phyloP scores from a whole-genome alignment of 1,139 yeast genomes.

The Hansenula sp. region DNA sequence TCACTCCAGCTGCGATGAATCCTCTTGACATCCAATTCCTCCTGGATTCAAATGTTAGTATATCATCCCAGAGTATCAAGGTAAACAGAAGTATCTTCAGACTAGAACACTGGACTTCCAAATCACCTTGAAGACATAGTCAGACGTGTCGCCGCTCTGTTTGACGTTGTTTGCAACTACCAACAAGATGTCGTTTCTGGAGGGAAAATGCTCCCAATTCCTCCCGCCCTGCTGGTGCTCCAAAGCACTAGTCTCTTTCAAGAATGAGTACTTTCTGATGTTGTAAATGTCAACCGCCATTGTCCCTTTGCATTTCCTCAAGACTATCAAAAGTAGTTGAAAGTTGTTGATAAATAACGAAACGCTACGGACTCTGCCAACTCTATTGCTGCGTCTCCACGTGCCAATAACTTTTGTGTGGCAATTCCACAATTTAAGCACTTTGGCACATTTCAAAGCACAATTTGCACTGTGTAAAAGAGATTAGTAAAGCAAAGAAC shows the following conservation, averaged over 20 bases:
- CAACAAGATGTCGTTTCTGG: constrained; percentile 15
- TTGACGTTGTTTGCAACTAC: neutral
- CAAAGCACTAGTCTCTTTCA: constrained; percentile 3
- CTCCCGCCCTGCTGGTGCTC: too few species aligned
- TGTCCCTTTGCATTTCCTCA: too few species aligned
- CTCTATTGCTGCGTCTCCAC: neutral
- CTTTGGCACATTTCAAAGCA: too few species aligned
- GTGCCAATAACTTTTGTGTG: neutral
- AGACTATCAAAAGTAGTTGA: too few species aligned
- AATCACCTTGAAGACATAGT: constrained; percentile 9
- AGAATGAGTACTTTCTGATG: constrained; percentile 19
- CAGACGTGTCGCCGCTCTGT: neutral
- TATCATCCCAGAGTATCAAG: too few species aligned
- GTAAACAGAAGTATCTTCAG: neutral
- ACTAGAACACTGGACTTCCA: constrained; percentile 18
- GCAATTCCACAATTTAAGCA: too few species aligned
- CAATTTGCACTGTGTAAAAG: neutral
- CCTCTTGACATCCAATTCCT: constrained; percentile 4
- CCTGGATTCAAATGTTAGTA: constrained; percentile 3
- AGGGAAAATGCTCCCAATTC: constrained; percentile 21
- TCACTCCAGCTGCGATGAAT: neutral
- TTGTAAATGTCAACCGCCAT: neutral
- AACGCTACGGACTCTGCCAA: too few species aligned
- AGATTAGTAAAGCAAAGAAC: too few species aligned
- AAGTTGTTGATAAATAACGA: too few species aligned